A percentile compares a stretch with the other conserved stretches of the same genome.
Conservation (phyloP, 495 filamentous ascomycete genomes). For the Aspergillus funiculosus region DNA sequence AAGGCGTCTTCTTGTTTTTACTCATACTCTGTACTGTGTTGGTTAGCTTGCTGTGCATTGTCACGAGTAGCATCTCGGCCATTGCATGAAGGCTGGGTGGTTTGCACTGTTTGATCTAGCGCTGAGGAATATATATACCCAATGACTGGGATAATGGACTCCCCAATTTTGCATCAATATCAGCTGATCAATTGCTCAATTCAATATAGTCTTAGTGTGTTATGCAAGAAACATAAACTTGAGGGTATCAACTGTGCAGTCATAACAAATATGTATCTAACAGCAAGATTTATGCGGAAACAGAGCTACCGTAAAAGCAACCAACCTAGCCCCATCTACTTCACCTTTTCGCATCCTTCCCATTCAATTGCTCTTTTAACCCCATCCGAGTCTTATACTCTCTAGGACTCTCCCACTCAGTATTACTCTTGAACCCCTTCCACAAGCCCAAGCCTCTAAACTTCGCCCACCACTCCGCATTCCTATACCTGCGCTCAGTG, state of each 20-base stretch:
- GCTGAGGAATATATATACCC: constrained; percentile 9
- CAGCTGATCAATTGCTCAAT: neutral
- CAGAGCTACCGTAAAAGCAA: neutral
- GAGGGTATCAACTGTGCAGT: constrained; percentile 11
- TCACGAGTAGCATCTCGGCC: neutral
- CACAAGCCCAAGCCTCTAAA: constrained; percentile 69
- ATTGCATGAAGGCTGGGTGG: neutral
- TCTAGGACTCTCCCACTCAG: constrained; percentile 65
- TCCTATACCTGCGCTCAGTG: constrained; percentile 58
- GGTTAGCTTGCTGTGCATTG: constrained; percentile 6
- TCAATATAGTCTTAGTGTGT: neutral
- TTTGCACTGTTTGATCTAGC: too few relatives aligned
- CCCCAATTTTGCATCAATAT: too few relatives aligned
- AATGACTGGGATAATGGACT: neutral
- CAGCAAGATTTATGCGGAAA: neutral
- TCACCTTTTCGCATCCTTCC: constrained; percentile 35
- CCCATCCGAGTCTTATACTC: constrained; percentile 74
- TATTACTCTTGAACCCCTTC: constrained; percentile 46
- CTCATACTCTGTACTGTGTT: constrained; percentile 5
- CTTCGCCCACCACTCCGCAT: constrained; percentile 68
- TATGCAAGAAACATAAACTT: neutral
- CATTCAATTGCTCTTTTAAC: constrained; percentile 32
- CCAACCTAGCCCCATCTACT: neutral
- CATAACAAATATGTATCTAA: constrained; percentile 6
- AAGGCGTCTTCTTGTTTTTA: constrained; percentile 18